Evolutionary conservation across 495 filamentous ascomycete genomes (phyloP).

Genomic region (Penicillium roqueforti): DNA sequence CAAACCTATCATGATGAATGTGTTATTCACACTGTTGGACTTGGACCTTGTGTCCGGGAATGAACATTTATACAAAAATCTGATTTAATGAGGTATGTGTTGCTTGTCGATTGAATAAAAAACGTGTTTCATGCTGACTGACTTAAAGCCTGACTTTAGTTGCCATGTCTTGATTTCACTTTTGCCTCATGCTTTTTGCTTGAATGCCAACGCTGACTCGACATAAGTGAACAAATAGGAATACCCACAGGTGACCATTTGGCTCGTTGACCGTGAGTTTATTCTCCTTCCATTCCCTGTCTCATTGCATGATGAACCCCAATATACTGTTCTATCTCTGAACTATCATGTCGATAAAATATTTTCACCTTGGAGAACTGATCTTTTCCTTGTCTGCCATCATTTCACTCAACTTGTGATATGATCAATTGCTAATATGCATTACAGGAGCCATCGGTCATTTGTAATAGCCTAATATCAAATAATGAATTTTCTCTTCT

Average conservation of each 20-base stretch:
- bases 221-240: conserved; percentile 27
- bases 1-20: conserved; percentile 63
- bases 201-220: conserved; percentile 34
- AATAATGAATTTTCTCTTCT: not conserved
- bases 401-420: conserved; percentile 16
- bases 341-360: conserved; percentile 70
- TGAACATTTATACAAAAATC: conserved; percentile 90
- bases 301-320: conserved; percentile 59
- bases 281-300: conserved; percentile 1
- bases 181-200: conserved; percentile 24
- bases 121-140: conserved; percentile 38
- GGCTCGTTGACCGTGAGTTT: conserved; percentile 25
- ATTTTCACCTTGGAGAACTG: conserved; percentile 95
- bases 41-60: conserved; percentile 55
- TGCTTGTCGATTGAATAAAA: not conserved
- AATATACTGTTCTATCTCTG: conserved; percentile 77
- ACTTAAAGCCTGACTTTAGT: conserved; percentile 43
- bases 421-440: conserved; percentile 21
- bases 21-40: conserved; percentile 99
- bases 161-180: conserved; percentile 35
- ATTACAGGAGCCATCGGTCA: conserved; percentile 10
- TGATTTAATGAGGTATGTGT: conserved; percentile 96
- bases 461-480: conserved; percentile 4
- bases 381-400: conserved; percentile 36
- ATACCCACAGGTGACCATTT: not conserved